Conservation (phyloP, 2,329 filamentous ascomycete species). For the Gliomastix tumulicola region DNA sequence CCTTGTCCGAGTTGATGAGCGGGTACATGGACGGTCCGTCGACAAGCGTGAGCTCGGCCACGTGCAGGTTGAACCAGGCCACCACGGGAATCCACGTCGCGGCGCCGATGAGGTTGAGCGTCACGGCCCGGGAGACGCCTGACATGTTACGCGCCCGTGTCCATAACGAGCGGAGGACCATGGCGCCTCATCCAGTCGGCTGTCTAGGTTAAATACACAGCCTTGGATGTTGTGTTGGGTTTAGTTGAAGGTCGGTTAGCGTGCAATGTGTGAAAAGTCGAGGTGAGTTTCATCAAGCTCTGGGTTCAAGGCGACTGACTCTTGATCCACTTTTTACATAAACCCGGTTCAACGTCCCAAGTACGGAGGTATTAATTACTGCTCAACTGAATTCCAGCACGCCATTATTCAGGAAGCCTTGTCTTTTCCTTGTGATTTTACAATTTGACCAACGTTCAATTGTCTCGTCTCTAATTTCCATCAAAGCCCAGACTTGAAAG, state of each 20-base stretch:
- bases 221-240: background rate
- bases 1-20: slow-evolving; percentile 61
- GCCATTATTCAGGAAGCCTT: too few relatives aligned
- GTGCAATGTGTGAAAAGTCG: too few relatives aligned
- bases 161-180: slow-evolving; percentile 29
- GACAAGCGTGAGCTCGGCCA: slow-evolving; percentile 51
- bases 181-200: slow-evolving; percentile 9
- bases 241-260: background rate
- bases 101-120: slow-evolving; percentile 41
- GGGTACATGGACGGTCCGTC: slow-evolving; percentile 69
- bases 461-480: too few relatives aligned
- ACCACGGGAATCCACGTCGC: slow-evolving; percentile 56
- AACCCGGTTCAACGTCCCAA: too few relatives aligned
- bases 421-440: too few relatives aligned
- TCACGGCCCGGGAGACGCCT: slow-evolving; percentile 22
- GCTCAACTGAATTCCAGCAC: too few relatives aligned
- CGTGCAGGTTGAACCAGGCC: slow-evolving; percentile 53
- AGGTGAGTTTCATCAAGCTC: too few relatives aligned
- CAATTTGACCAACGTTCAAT: too few relatives aligned
- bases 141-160: slow-evolving; percentile 15
- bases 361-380: too few relatives aligned
- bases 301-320: too few relatives aligned
- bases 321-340: too few relatives aligned
- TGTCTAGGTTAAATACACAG: background rate
- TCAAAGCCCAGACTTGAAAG: too few relatives aligned